Evolutionary conservation across 176 grass and related monocot species (phyloP).

Genomic region (Poa pratensis): DNA sequence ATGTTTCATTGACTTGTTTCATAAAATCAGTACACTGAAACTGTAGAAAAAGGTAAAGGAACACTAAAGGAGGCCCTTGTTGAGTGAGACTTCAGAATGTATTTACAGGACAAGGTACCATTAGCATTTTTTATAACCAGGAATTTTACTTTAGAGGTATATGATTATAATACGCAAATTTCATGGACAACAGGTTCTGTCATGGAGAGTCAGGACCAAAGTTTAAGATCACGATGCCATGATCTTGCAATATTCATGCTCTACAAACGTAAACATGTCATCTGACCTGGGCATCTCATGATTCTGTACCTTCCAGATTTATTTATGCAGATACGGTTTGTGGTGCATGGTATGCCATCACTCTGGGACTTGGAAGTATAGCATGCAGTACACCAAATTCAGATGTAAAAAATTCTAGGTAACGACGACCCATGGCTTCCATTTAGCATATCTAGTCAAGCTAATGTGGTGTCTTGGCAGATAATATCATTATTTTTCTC

Average conservation of each 20-base stretch:
- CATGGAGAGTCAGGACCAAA: neutral
- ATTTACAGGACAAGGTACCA: neutral
- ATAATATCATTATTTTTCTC: neutral
- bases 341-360: neutral
- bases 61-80: neutral
- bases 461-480: neutral
- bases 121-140: neutral
- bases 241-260: neutral
- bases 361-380: neutral
- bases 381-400: neutral
- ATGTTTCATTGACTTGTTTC: neutral
- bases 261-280: neutral
- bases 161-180: neutral
- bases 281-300: neutral
- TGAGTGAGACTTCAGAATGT: neutral
- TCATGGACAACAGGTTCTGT: neutral
- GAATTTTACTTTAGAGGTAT: neutral
- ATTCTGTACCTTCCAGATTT: neutral
- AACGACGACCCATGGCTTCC: neutral
- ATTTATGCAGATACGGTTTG: neutral
- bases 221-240: neutral
- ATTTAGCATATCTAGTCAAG: slow-evolving; percentile 1
- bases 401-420: neutral
- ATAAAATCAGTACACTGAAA: neutral
- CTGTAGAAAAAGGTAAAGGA: neutral